Percentiles rank a stretch among this genome's conserved stretches.
phyloP scores from a whole-genome alignment of 306 rosid genomes.

The Coriaria nepalensis region DNA sequence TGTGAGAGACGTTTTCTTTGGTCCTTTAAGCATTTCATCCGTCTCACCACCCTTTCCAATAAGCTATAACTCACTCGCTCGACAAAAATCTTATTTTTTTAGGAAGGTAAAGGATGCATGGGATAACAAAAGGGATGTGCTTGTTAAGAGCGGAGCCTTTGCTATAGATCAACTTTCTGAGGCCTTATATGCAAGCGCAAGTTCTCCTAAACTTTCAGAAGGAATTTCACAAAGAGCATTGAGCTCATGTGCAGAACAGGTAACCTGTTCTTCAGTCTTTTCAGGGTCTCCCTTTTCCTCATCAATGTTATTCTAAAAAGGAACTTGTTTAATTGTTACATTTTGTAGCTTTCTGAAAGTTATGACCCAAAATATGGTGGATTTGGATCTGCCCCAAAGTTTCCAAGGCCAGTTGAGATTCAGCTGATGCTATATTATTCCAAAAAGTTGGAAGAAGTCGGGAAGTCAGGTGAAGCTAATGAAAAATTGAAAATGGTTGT shows the following conservation, averaged over 20 bases:
- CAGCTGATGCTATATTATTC: slow-evolving; percentile 73
- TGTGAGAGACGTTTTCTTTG: slow-evolving; percentile 30
- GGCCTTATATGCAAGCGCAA: slow-evolving; percentile 56
- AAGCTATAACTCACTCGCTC: background rate
- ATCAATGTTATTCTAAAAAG: no score
- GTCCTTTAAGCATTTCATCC: background rate
- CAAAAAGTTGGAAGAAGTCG: slow-evolving; percentile 48
- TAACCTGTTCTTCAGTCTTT: slow-evolving; percentile 14
- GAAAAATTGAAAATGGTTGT: slow-evolving; percentile 43
- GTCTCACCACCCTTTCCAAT: no score
- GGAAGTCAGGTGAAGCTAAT: slow-evolving; percentile 39
- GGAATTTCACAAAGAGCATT: slow-evolving; percentile 48
- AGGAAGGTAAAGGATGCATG: slow-evolving; percentile 90
- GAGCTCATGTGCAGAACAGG: slow-evolving; percentile 66
- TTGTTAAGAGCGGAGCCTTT: slow-evolving; percentile 73
- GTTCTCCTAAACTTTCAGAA: slow-evolving; percentile 54
- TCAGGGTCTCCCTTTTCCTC: background rate
- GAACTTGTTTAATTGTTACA: slow-evolving; percentile 8
- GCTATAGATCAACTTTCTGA: slow-evolving; percentile 82
- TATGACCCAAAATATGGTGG: slow-evolving; percentile 80
- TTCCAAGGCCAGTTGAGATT: slow-evolving; percentile 93
- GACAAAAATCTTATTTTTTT: slow-evolving; percentile 13
- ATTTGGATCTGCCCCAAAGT: slow-evolving; percentile 90
- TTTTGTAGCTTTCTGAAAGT: slow-evolving; percentile 54
- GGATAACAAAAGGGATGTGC: slow-evolving; percentile 55